Percentiles rank a stretch among this genome's conserved stretches.
Evolutionary conservation across 164 flowering plant species (phyloP).

Genomic region (Aristolochia fimbriata): DNA sequence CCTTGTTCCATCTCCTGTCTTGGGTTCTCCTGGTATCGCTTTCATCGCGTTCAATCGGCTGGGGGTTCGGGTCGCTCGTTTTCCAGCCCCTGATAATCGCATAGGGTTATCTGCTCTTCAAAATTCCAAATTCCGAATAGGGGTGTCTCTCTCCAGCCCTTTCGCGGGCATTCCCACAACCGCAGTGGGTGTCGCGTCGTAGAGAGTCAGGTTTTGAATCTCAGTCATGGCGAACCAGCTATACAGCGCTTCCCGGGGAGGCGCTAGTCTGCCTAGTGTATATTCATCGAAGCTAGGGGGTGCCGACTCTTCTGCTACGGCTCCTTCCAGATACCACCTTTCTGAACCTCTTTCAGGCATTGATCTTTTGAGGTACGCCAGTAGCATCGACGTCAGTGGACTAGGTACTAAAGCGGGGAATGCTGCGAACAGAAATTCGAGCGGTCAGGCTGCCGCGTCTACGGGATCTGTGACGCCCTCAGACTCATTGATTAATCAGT

Average conservation of each 20-base stretch:
- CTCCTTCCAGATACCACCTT: slow-evolving; percentile 14
- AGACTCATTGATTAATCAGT: slow-evolving; percentile 6
- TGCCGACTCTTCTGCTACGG: slow-evolving; percentile 15
- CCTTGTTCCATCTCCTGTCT: too few species aligned
- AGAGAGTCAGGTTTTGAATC: neutral
- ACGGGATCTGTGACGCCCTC: slow-evolving; percentile 2
- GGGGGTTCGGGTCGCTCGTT: too few species aligned
- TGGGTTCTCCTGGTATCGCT: too few species aligned
- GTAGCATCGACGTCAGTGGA: neutral
- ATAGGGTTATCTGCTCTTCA: too few species aligned
- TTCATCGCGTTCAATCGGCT: too few species aligned
- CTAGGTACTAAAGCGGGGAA: slow-evolving; percentile 6
- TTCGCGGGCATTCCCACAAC: too few species aligned
- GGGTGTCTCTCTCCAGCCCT: too few species aligned
- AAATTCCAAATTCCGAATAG: too few species aligned
- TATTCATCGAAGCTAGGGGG: slow-evolving; percentile 9
- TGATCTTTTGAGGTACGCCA: slow-evolving; percentile 12
- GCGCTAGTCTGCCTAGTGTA: slow-evolving; percentile 11
- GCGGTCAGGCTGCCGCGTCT: slow-evolving; percentile 2
- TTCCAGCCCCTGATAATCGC: too few species aligned
- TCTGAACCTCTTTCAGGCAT: slow-evolving; percentile 8
- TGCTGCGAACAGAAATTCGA: slow-evolving; percentile 1
- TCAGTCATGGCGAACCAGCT: slow-evolving; percentile 30
- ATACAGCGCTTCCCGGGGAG: slow-evolving; percentile 22
- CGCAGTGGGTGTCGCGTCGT: too few species aligned